Evolutionary conservation across 306 rosid genomes (phyloP), one percentile per base, ranked within the genome.

Genomic region (Dryas alaskensis): DNA sequence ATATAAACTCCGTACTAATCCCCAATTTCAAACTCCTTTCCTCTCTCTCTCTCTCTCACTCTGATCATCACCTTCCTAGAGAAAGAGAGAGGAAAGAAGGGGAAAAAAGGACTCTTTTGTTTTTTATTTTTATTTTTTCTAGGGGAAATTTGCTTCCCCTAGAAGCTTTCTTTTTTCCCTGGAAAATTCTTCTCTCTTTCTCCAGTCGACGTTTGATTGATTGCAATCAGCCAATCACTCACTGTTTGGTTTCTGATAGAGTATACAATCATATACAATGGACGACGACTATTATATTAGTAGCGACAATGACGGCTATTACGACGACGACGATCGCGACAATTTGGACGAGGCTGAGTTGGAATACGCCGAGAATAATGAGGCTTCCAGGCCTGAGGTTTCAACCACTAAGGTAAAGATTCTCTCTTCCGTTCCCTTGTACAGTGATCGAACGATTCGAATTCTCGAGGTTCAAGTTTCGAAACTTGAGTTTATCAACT

Each of bases 351-450:
- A 72, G 37, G 46, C 25, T 25, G 67, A 19, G 45, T 67, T 76
- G 50, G 53, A 44, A 1, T 61, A 58, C 53, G 53, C 40, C 22
- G 80, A 76, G 60, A 68, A 48, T 59, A 16, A 37, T 44, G 76
- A 72, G 9, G 14, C 46, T 14, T 66, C 61, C 14, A 46, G 8
- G 22, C 50, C 45, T 25, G 27, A 58, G 67, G 67, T 31, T 16
- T 46, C 69, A 12, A 12, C 67, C 27, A 48, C 72, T 48, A 73
- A 71, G 81, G 84, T 81, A 70, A 31, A 13, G 3, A 5, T 40
- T 11, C 13, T 11, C 13, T 10, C n/a, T 53, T 5, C 13, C 5
- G 6, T 9, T 43, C 42, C 67, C 12, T 16, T 62, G 7, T 62
- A 7, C 12, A 17, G 4, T 57, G 65, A 70, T 51, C 39, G n/a